phyloP scores from a whole-genome alignment of 2,329 filamentous ascomycete species.

The Fusarium xylarioides region DNA sequence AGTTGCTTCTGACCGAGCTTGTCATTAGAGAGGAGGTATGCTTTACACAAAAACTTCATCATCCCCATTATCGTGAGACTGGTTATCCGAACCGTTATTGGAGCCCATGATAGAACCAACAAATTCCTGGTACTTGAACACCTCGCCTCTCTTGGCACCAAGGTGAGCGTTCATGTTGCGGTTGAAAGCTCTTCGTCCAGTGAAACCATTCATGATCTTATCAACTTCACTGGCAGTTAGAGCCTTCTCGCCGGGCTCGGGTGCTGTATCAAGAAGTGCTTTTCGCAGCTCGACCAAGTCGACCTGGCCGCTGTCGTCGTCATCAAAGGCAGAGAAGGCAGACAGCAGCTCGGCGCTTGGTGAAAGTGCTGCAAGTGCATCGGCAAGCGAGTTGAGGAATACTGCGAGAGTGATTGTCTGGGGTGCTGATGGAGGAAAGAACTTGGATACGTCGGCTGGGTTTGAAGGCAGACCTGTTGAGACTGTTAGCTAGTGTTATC shows the following conservation, averaged over 20 bases:
- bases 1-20: not conserved
- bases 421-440: constrained; percentile 79
- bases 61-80: constrained; percentile 44
- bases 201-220: constrained; percentile 86
- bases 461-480: constrained; percentile 76
- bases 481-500: constrained; percentile 3
- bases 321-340: constrained; percentile 94
- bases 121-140: constrained; percentile 95
- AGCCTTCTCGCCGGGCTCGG: constrained; percentile 73
- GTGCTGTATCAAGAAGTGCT: constrained; percentile 82
- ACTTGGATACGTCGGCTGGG: constrained; percentile 75
- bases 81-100: constrained; percentile 51
- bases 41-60: not conserved
- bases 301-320: constrained; percentile 93
- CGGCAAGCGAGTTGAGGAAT: constrained; percentile 85
- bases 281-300: constrained; percentile 84
- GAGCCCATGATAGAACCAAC: constrained; percentile 74
- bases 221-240: constrained; percentile 82
- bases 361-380: constrained; percentile 77
- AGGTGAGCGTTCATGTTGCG: constrained; percentile 65
- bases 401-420: constrained; percentile 83
- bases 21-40: not conserved
- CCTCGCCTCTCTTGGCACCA: constrained; percentile 76
- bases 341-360: constrained; percentile 82
- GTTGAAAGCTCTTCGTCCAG: constrained; percentile 82